Conservation (phyloP, 2,329 filamentous ascomycete genomes). For the Neopestalotiopsis rosae region DNA sequence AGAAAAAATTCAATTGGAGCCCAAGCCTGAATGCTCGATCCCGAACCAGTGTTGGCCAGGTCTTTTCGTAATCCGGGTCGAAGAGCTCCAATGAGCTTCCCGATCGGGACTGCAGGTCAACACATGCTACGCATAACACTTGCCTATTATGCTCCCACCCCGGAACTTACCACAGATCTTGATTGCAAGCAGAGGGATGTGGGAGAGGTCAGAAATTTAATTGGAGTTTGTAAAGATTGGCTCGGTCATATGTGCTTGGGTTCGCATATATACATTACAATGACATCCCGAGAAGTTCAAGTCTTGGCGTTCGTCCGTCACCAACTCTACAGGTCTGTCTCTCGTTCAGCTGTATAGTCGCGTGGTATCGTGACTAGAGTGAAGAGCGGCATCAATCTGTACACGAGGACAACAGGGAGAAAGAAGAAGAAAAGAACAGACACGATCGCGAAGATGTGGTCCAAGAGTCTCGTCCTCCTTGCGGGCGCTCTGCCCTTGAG, state of each 20-base stretch:
- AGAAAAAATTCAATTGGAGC: background rate
- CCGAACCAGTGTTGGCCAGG: background rate
- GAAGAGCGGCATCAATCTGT: background rate
- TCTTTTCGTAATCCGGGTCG: background rate
- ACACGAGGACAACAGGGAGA: background rate
- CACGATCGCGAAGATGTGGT: background rate
- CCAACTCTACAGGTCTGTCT: constrained; percentile 7
- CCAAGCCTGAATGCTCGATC: background rate
- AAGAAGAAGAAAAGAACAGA: background rate
- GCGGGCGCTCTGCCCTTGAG: constrained; percentile 12
- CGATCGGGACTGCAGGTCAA: constrained; percentile 7
- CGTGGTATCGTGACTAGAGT: background rate
- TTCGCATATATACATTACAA: constrained; percentile 16
- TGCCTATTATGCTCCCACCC: constrained; percentile 10
- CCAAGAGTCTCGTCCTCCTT: constrained; percentile 10
- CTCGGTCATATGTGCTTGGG: background rate
- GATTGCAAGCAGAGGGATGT: background rate
- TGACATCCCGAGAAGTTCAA: background rate
- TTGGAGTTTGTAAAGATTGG: background rate
- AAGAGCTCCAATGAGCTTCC: constrained; percentile 5
- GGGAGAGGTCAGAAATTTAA: background rate
- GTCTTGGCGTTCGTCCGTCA: constrained; percentile 15
- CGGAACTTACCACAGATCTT: background rate
- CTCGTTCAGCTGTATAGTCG: constrained; percentile 6
- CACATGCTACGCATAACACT: constrained; percentile 13